phyloP scores from a whole-genome alignment of 345 rosid species.

The Murraya paniculata region DNA sequence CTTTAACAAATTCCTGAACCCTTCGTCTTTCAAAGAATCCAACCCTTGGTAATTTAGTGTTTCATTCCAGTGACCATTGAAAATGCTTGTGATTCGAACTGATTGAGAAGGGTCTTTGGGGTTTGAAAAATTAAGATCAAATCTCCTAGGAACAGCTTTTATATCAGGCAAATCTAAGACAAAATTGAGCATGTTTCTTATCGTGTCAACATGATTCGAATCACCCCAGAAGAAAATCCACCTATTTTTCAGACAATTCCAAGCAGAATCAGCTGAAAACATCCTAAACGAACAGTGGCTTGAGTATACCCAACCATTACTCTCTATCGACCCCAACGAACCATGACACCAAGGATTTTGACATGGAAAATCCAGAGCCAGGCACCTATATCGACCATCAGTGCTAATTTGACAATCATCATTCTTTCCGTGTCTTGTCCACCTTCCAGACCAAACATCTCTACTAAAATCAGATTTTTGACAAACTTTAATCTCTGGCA shows the following conservation, averaged over 20 bases:
- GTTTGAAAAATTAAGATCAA: constrained; percentile 74
- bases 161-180: constrained; percentile 66
- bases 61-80: constrained; percentile 91
- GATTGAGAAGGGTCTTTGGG: constrained; percentile 59
- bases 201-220: constrained; percentile 89
- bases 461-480: constrained; percentile 53
- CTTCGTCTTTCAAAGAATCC: constrained; percentile 63
- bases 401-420: constrained; percentile 57
- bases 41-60: constrained; percentile 83
- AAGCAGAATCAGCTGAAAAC: constrained; percentile 54
- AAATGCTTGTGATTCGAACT: constrained; percentile 87
- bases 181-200: constrained; percentile 80
- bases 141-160: constrained; percentile 72
- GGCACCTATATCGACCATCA: constrained; percentile 82
- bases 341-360: constrained; percentile 84
- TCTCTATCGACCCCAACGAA: constrained; percentile 68
- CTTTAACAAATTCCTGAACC: constrained; percentile 59
- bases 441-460: constrained; percentile 81
- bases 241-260: constrained; percentile 70
- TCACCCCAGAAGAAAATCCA: constrained; percentile 99
- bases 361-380: constrained; percentile 58
- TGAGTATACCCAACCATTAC: constrained; percentile 97
- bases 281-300: constrained; percentile 76
- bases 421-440: constrained; percentile 84
- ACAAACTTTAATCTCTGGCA: constrained; percentile 57